Percentiles rank a stretch among this genome's conserved stretches.
These are phyloP conservation scores for Kentomonas sorsogonicus DNA, from an alignment of 208 protist genomes.

Conservation along the genomic window DNA sequence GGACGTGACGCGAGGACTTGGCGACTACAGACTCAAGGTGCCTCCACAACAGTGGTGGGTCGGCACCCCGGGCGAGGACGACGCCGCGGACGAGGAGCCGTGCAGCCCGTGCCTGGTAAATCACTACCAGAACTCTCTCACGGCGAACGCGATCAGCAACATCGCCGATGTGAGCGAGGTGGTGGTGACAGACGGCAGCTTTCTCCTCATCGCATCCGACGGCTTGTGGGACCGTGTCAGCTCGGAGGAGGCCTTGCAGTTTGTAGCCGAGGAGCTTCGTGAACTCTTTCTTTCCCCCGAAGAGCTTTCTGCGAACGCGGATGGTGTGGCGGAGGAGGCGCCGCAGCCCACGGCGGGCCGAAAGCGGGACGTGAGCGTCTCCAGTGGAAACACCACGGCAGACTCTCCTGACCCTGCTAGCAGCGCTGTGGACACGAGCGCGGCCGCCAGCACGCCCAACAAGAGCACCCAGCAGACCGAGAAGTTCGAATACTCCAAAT, in stretches of 20 bases:
- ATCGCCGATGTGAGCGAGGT: conserved; percentile 67
- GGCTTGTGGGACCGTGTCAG: conserved; percentile 77
- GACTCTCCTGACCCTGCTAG: too few species aligned
- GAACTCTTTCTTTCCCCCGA: neutral
- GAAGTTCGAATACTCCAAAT: too few species aligned
- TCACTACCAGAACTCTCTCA: neutral
- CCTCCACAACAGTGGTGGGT: conserved; percentile 42
- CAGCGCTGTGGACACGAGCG: too few species aligned
- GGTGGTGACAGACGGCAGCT: conserved; percentile 47
- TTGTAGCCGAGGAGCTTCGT: conserved; percentile 35
- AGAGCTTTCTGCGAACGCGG: too few species aligned
- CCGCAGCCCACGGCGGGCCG: too few species aligned
- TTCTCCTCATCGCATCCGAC: conserved; percentile 72
- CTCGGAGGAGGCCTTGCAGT: conserved; percentile 43
- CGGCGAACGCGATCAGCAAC: conserved; percentile 59
- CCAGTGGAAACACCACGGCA: too few species aligned
- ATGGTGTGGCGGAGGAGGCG: too few species aligned
- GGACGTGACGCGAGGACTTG: conserved; percentile 65
- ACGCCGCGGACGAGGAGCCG: neutral
- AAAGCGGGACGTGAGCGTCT: too few species aligned
- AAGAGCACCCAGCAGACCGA: too few species aligned
- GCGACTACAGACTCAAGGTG: conserved; percentile 53
- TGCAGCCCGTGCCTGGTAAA: conserved; percentile 7
- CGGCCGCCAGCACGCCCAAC: too few species aligned
- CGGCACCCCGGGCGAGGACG: neutral